Evolutionary conservation across 805 yeast species (phyloP), one percentile per base, ranked within the genome.

Genomic region (Candida maltosa): DNA sequence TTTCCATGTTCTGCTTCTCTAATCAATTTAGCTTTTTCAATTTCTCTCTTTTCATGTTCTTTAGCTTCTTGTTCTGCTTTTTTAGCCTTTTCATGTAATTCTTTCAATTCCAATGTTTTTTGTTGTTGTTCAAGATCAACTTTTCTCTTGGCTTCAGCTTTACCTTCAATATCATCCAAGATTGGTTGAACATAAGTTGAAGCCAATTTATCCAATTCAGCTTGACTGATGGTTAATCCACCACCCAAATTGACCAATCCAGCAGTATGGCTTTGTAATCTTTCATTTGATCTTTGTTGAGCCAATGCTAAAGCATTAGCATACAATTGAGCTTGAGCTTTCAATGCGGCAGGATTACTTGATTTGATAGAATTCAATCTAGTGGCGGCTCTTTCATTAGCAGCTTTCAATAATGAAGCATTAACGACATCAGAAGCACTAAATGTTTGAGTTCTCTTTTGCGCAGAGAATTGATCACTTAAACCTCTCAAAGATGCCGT

Each of bases 181-280:
- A 91, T 88, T 6, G 98, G 98, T 46, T 75, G 71, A 39, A 93
- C 95, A 51, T 85, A 70, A 31, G 79, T 73, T 41, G 78, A 65
- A 15, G 98, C 97, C 65, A 91, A 75, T 34, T 73, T 73, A 44
- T 86, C 83, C 42, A 93, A 76, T 51, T 89, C 96, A 15, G 69
- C 73, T 40, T 74, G 83, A 26, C 84, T 69, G 73, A 91, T 77
- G 51, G 73, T 76, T 39, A 86, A 70, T 2, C 97, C 97, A 43
- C 95, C 96, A 41, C 98, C 98, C 43, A 91, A 62, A 51, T 87
- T 72, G 48, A 87, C 67, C 25, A 60, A 49, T 25, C 72, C 72
- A 56, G 80, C 75, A 44, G 80, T 78, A 42, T 70, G 67, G 32
- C 52, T 47, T 30, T 53, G 52, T 33, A 73, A 52, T 50, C 91